Conservation (phyloP, 306 rosid genomes). For the Glycine tomentella region DNA sequence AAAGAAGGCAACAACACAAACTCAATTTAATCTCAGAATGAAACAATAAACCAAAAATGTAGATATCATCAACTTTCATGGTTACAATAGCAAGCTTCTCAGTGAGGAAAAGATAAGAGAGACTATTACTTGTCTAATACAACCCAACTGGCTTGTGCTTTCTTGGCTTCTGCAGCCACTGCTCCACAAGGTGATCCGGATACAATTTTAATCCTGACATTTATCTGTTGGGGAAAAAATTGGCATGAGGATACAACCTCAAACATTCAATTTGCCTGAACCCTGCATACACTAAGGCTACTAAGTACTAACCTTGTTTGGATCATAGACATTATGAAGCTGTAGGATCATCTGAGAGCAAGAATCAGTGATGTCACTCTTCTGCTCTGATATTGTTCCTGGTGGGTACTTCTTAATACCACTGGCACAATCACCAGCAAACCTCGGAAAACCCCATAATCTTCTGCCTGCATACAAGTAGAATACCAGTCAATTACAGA, state of each 20-base stretch:
- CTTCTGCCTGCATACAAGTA: constrained; percentile 69
- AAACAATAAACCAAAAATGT: constrained; percentile 6
- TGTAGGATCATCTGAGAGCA: constrained; percentile 99
- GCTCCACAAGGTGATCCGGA: constrained; percentile 95
- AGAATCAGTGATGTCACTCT: constrained; percentile 81
- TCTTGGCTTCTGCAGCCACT: constrained; percentile 91
- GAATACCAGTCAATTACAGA: constrained; percentile 26
- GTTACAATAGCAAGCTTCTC: constrained; percentile 42
- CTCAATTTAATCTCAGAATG: constrained; percentile 9
- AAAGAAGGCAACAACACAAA: constrained; percentile 31
- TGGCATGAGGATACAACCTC: constrained; percentile 31
- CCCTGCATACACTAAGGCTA: constrained; percentile 21
- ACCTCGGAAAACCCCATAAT: constrained; percentile 92
- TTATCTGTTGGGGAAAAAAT: constrained; percentile 64
- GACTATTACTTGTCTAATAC: constrained; percentile 90
- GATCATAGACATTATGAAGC: constrained; percentile 96
- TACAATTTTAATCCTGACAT: constrained; percentile 89
- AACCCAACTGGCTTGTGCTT: constrained; percentile 91
- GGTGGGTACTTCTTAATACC: constrained; percentile 70
- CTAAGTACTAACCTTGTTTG: constrained; percentile 73
- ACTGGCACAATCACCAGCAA: constrained; percentile 95
- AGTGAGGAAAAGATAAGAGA: constrained; percentile 30
- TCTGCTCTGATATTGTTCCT: constrained; percentile 78
- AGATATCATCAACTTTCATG: constrained; percentile 1
- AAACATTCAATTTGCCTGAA: constrained; percentile 38